A percentile compares a stretch with the other conserved stretches of the same genome.
phyloP scores from a whole-genome alignment of 2,329 filamentous ascomycete genomes.

The Epichloe amarillans region DNA sequence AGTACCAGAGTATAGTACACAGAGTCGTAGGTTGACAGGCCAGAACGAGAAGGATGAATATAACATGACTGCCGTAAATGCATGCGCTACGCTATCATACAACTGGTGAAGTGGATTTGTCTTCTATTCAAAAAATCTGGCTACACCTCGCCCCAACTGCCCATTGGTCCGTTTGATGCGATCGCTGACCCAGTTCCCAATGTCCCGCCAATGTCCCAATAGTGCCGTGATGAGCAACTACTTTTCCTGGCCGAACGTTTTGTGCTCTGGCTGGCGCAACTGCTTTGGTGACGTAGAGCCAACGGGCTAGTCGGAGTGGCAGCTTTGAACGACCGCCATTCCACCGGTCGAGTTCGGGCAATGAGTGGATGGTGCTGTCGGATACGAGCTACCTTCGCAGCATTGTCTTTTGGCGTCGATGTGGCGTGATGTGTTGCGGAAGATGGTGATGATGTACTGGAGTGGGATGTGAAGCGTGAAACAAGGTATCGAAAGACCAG shows the following conservation, averaged over 20 bases:
- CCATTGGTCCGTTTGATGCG: constrained; percentile 53
- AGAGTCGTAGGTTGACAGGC: not conserved
- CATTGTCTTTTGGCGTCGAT: constrained; percentile 46
- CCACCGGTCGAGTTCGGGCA: constrained; percentile 36
- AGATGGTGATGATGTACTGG: constrained; percentile 26
- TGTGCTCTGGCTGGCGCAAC: constrained; percentile 80
- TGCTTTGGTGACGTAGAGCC: constrained; percentile 40
- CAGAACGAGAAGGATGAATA: not conserved
- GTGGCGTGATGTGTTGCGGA: constrained; percentile 34
- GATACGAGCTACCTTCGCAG: constrained; percentile 70
- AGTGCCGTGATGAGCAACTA: constrained; percentile 65
- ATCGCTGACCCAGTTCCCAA: constrained; percentile 63
- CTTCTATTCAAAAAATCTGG: not conserved
- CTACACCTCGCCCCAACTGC: constrained; percentile 66
- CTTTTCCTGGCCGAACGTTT: constrained; percentile 56
- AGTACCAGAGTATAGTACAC: not conserved
- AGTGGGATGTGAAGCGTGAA: constrained; percentile 52
- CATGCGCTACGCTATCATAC: not conserved
- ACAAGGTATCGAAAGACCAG: constrained; percentile 83
- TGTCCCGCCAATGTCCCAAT: constrained; percentile 82
- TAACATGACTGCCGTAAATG: not conserved
- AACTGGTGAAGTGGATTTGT: not conserved
- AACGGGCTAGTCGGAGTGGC: constrained; percentile 35
- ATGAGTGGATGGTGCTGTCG: constrained; percentile 82
- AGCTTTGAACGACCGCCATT: constrained; percentile 44